Conservation (phyloP, 2,329 filamentous ascomycete genomes). For the Teratosphaeria gauchensis region DNA sequence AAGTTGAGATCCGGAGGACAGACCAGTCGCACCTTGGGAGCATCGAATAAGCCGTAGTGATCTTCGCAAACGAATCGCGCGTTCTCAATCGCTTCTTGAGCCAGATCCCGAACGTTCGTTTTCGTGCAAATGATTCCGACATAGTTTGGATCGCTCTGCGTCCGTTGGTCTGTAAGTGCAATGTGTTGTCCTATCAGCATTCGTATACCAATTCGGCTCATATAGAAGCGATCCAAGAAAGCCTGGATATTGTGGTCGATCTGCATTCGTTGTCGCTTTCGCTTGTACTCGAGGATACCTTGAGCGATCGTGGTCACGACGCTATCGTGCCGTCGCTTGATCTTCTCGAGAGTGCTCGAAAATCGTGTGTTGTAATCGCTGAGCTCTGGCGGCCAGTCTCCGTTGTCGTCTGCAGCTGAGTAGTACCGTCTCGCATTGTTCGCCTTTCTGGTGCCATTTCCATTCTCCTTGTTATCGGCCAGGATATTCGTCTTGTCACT, state of each 20-base stretch:
- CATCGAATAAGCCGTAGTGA: constrained; percentile 94
- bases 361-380: constrained; percentile 91
- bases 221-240: constrained; percentile 98
- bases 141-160: constrained; percentile 82
- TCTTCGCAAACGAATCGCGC: constrained; percentile 98
- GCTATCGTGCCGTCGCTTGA: constrained; percentile 91
- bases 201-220: constrained; percentile 97
- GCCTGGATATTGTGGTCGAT: constrained; percentile 96
- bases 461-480: constrained; percentile 28
- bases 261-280: constrained; percentile 90
- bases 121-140: constrained; percentile 99
- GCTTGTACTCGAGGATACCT: constrained; percentile 96
- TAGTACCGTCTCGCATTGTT: constrained; percentile 64
- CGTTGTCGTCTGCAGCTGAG: constrained; percentile 69
- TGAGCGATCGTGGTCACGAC: constrained; percentile 98
- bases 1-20: constrained; percentile 85
- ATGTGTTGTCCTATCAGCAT: constrained; percentile 99
- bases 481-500: background rate
- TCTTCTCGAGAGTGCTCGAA: constrained; percentile 76
- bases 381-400: constrained; percentile 88
- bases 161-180: constrained; percentile 84
- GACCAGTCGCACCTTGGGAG: constrained; percentile 90
- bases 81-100: constrained; percentile 95
- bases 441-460: constrained; percentile 39
- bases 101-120: constrained; percentile 90